Evolutionary conservation across 768 basidiomycete species (phyloP).

Genomic region (Pleurotus giganteus): DNA sequence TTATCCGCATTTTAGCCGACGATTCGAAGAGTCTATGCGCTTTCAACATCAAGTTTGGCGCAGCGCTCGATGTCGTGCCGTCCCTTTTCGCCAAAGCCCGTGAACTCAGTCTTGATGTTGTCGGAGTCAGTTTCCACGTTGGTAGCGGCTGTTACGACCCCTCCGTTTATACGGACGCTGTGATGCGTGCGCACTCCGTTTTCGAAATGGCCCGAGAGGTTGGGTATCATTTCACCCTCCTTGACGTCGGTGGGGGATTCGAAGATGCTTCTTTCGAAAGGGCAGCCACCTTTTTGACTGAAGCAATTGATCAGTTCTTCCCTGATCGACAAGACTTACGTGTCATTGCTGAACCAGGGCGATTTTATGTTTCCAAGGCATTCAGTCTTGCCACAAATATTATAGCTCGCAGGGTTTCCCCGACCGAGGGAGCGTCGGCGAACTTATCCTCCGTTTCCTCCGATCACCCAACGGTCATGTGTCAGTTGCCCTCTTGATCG

Average conservation of each 20-base stretch:
- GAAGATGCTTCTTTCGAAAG: slow-evolving; percentile 84
- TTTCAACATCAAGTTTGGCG: slow-evolving; percentile 96
- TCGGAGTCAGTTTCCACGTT: slow-evolving; percentile 97
- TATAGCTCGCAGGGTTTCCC: slow-evolving; percentile 79
- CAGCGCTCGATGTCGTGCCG: slow-evolving; percentile 77
- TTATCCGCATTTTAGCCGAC: slow-evolving; percentile 96
- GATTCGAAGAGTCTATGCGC: slow-evolving; percentile 94
- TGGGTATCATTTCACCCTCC: slow-evolving; percentile 79
- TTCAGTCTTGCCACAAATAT: slow-evolving; percentile 92
- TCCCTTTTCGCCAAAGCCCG: slow-evolving; percentile 75
- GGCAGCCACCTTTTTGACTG: slow-evolving; percentile 67
- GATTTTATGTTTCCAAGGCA: slow-evolving; percentile 90
- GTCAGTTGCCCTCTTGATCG: slow-evolving; percentile 52
- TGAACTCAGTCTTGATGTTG: slow-evolving; percentile 77
- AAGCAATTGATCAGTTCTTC: slow-evolving; percentile 77
- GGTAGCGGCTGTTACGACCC: slow-evolving; percentile 97
- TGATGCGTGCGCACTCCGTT: slow-evolving; percentile 74
- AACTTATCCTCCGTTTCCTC: slow-evolving; percentile 20
- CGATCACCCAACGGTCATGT: slow-evolving; percentile 72
- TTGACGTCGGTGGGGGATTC: slow-evolving; percentile 97
- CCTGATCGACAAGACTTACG: slow-evolving; percentile 66
- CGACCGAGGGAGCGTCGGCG: slow-evolving; percentile 24
- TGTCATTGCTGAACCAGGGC: slow-evolving; percentile 94
- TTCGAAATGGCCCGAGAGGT: slow-evolving; percentile 84
- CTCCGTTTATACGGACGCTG: slow-evolving; percentile 84